A percentile compares a stretch with the other conserved stretches of the same genome.
Conservation (phyloP, 352 stramenopile species). For the Pythium grandisporangium region DNA sequence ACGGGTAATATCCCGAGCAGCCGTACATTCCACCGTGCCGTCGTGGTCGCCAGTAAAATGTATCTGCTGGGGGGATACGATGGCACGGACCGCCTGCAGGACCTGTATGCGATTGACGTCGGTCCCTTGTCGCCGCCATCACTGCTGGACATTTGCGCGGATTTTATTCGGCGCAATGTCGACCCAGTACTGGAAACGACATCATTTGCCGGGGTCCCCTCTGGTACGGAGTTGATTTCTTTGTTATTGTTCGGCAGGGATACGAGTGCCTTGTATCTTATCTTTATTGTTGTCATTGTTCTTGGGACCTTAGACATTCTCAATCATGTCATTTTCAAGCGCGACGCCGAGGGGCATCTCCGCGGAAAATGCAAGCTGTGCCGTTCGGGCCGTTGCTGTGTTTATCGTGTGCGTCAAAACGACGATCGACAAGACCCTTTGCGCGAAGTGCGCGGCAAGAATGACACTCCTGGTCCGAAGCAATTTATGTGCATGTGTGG, state of each 20-base stretch:
- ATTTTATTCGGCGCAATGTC: conserved; percentile 60
- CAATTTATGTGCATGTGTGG: conserved; percentile 51
- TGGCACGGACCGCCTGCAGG: conserved; percentile 72
- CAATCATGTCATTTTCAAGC: conserved; percentile 71
- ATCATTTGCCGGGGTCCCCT: conserved; percentile 69
- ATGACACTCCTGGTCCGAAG: conserved; percentile 15
- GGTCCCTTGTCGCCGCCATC: conserved; percentile 64
- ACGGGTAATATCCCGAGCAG: conserved; percentile 75
- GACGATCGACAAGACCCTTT: conserved; percentile 8
- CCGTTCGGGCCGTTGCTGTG: conserved; percentile 48
- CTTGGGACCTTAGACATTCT: conserved; percentile 56
- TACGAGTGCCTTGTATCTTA: neutral
- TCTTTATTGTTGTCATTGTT: neutral
- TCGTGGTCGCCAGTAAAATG: conserved; percentile 76
- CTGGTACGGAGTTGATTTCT: conserved; percentile 20
- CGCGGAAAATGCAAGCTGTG: conserved; percentile 73
- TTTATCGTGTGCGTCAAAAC: conserved; percentile 46
- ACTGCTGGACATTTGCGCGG: conserved; percentile 60
- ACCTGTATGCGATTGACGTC: conserved; percentile 82
- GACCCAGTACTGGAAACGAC: conserved; percentile 50
- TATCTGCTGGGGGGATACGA: conserved; percentile 84
- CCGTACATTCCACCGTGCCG: conserved; percentile 79
- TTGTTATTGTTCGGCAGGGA: too few species aligned
- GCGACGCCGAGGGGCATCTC: conserved; percentile 49
- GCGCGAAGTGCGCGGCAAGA: conserved; percentile 8